Evolutionary conservation across 1,284 basidiomycete species (phyloP).

Genomic region (Rhodotorula sp.): DNA sequence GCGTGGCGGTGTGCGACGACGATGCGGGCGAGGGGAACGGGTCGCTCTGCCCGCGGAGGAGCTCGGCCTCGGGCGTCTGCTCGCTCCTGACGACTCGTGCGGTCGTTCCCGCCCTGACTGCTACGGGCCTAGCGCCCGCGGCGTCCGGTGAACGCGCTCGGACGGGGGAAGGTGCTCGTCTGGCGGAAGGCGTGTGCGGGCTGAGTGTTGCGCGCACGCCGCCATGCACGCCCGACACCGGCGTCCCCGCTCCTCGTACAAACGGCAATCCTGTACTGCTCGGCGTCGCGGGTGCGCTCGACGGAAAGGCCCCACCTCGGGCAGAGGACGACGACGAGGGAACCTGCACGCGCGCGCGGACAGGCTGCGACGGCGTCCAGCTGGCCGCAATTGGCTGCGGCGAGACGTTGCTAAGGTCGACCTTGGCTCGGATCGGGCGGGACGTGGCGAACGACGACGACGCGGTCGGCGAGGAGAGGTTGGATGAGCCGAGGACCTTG

Average conservation of each 20-base stretch:
- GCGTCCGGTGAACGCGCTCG: conserved; percentile 15
- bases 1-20: not conserved
- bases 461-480: not conserved
- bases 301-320: not conserved
- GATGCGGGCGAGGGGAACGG: conserved; percentile 21
- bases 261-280: not conserved
- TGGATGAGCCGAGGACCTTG: conserved; percentile 13
- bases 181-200: conserved; percentile 5
- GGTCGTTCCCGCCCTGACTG: not conserved
- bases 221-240: not conserved
- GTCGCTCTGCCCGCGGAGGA: conserved; percentile 24
- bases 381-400: not conserved
- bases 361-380: conserved; percentile 20
- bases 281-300: conserved; percentile 17
- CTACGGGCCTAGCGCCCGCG: not conserved
- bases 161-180: conserved; percentile 15
- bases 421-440: conserved; percentile 26
- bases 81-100: not conserved
- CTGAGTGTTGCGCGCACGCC: not conserved
- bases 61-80: not conserved
- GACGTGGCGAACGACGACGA: not conserved
- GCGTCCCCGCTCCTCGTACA: not conserved
- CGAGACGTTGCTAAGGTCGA: conserved; percentile 10
- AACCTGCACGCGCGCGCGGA: conserved; percentile 12
- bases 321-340: not conserved